Evolutionary conservation across 257 asterid species (phyloP), one percentile per base, ranked within the genome.

Genomic region (Capsicum pubescens): DNA sequence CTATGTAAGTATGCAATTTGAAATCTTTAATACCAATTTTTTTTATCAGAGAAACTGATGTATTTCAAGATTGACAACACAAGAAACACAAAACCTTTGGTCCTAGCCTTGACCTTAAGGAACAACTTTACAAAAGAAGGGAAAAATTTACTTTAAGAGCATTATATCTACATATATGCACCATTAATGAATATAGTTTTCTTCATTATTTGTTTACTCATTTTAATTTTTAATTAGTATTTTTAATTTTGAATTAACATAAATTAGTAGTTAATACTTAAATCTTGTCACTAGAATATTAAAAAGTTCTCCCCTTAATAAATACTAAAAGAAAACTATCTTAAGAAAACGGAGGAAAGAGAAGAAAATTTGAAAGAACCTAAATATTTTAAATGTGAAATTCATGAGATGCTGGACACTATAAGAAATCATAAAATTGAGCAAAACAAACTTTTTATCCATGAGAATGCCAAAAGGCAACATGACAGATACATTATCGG

Each of bases 401-500:
- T 68, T 8, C 19, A 58, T 39, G 58, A 19, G 19, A 76, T 12
- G 5, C 81, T 14, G 63, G 11, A 76, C 19, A 76, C 8, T 52
- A 52, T 21, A 76, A 76, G 81, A 61, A 52, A 76, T 76, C 63
- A 76, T 52, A 76, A 76, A 71, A 13, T 7, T 21, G 26, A 63
- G 46, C 3, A 50, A 48, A 76, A 76, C n/a, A 82, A 68, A 69
- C 12, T 5, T 67, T 57, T 66, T 92, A 95, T 98, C 98, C 99
- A 96, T 96, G 35, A 98, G 95, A 84, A 96, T 93, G 89, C 98
- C 98, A 83, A 98, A 97, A 84, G 99, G 98, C 9, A 96, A 98
- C 98, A 96, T 94, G 86, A 98, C 99, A 57, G 99, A 95, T 58
- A 95, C 98, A 90, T 96, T 98, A 70, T 98, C 99, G 2, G 99